Base-by-base conservation (phyloP, 139 green algal species). In the Coelastrella sp. region DNA sequence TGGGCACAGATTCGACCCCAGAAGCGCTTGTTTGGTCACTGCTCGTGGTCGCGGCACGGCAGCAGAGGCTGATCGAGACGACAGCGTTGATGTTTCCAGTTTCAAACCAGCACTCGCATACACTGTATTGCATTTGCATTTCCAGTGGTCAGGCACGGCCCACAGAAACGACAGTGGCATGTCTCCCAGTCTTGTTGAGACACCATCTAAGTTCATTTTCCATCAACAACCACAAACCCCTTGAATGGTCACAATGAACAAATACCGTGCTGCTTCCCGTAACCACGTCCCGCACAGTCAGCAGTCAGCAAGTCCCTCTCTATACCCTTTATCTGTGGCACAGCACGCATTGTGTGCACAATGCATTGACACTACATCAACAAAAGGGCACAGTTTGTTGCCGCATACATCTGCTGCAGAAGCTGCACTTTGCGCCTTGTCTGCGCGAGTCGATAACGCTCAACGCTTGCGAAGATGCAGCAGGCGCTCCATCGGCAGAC, bases 391-490 rank as follows among this genome's bases (percentile, higher is more conserved):
- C 25, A 11, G 7, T 7, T 20, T 6, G 8, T 81, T 81, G 74
- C 74, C 61, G 74, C 27, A 59, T 59, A 59, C 8, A 24, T 19
- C 22, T 59, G 10, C 25, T 15, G 14, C 24, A 81, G 74, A 7
- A 9, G 10, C 25, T 81, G n/a, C 15, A 58, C 58, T 15, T 57
- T 17, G 74, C 25, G 74, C 25, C 74, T 81, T 81, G 27, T 81
- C 27, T 59, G 25, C 74, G 25, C 74, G 61, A 57, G 7, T 59
- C 65, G 25, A 57, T 60, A 81, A 81, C 74, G 74, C 74, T 81
- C 10, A 88, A 79, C 82, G 65, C 63, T 79, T 88, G 27, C 82
- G 63, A 76, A 63, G 63, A 88, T 88, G 82, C 82, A 88, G 82
- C 82, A 88, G 59, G 65, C 82, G n/a, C 63, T 88, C 74, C 11